A percentile compares a stretch with the other conserved stretches of the same genome.
These are phyloP conservation scores for Penicillium canariense DNA, from an alignment of 495 filamentous ascomycete species.

Conservation along the genomic window DNA sequence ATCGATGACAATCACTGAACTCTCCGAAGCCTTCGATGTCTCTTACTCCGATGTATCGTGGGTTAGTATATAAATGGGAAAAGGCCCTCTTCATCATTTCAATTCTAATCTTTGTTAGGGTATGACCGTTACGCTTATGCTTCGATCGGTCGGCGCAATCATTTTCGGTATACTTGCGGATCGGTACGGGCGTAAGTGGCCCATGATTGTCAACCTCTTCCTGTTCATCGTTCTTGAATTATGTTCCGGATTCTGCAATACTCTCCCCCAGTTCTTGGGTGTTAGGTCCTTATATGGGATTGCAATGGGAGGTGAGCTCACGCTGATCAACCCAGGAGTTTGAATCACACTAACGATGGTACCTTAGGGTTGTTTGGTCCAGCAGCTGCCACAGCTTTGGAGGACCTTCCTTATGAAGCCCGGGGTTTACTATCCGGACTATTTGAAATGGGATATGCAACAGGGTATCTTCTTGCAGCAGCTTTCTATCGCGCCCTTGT, in stretches of 20 bases:
- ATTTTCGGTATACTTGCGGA: slow-evolving; percentile 68
- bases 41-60: slow-evolving; percentile 36
- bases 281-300: slow-evolving; percentile 71
- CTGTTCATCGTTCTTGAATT: slow-evolving; percentile 72
- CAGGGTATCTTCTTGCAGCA: slow-evolving; percentile 70
- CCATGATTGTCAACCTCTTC: slow-evolving; percentile 69
- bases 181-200: slow-evolving; percentile 78
- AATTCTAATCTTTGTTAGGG: slow-evolving; percentile 39
- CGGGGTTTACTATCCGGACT: slow-evolving; percentile 69
- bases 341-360: neutral
- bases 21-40: slow-evolving; percentile 32
- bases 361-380: slow-evolving; percentile 63
- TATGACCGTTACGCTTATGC: slow-evolving; percentile 76
- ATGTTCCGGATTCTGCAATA: slow-evolving; percentile 69
- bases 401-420: slow-evolving; percentile 68
- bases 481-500: slow-evolving; percentile 67
- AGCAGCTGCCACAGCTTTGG: slow-evolving; percentile 73
- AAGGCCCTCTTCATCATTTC: neutral
- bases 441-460: slow-evolving; percentile 73
- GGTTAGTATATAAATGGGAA: slow-evolving; percentile 12
- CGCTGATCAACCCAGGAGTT: neutral
- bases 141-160: slow-evolving; percentile 65
- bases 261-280: slow-evolving; percentile 65
- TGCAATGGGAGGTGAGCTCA: slow-evolving; percentile 61
- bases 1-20: slow-evolving; percentile 35